Base-by-base conservation (phyloP, 345 rosid genomes). In the Salix caprea region DNA sequence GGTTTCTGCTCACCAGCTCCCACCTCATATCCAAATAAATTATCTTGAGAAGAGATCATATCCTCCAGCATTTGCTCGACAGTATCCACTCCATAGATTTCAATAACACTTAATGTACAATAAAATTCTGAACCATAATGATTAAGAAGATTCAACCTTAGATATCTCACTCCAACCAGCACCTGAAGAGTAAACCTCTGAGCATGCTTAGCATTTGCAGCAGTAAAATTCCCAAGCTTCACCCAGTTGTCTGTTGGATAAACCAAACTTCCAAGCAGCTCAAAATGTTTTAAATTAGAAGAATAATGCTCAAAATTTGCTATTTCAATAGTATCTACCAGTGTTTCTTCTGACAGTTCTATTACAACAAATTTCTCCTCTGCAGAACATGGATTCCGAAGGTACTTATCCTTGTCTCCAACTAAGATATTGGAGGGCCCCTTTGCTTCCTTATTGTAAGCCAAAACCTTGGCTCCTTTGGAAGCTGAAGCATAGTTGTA, bases 251-350 rank as follows among this genome's bases (percentile, higher is more conserved):
- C 91, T n/a, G 97, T 91, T 1, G 99, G 99, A 85, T 90, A 96
- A 71, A 88, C 90, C 82, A 92, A 81, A 82, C 97, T 92, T 24
- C 98, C 99, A 52, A 84, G 91, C 76, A 96, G 83, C 85, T 90
- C 97, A 86, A 94, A 92, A 72, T 90, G 90, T 81, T 89, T 96
- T 32, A 92, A 75, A 79, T 92, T 94, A 46, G 98, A 92, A 65
- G 99, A 94, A 77, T 96, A 85, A 72, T 96, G 99, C 88, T 96
- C 98, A 40, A 96, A 91, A 74, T 94, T 94, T 14, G 97, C 99
- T 28, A 96, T 86, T 85, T 82, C 88, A 46, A 94, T 86, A 19
- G 97, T 90, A 61, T 87, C 91, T 32, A 92, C 98, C 83, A 96
- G 82, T 3, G 95, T 96, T 86, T 96, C 99, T 82, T 96, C 99